Conservation (phyloP, 2,329 filamentous ascomycete genomes). For the Coniochaeta prunicola region DNA sequence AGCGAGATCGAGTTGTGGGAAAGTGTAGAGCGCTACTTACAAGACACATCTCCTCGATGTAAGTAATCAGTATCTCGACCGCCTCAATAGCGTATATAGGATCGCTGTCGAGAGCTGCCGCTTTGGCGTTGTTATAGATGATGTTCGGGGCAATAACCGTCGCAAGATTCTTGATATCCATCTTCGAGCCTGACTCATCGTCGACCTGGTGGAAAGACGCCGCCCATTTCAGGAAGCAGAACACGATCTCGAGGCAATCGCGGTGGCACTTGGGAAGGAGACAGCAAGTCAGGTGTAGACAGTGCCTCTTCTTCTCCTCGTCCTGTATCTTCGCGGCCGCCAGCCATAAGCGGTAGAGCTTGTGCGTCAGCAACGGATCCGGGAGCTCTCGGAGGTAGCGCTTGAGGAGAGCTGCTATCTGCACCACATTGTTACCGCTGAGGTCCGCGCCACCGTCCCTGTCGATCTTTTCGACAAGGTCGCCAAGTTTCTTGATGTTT, state of each 20-base stretch:
- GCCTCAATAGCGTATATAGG: constrained; percentile 92
- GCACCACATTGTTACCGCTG: constrained; percentile 82
- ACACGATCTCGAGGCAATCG: constrained; percentile 90
- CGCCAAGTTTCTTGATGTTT: constrained; percentile 89
- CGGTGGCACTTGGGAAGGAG: constrained; percentile 86
- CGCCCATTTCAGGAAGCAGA: constrained; percentile 95
- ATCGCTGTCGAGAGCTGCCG: constrained; percentile 67
- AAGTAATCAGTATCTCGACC: constrained; percentile 82
- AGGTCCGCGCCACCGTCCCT: constrained; percentile 78
- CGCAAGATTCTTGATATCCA: constrained; percentile 96
- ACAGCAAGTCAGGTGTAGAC: constrained; percentile 87
- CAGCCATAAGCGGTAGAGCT: constrained; percentile 86
- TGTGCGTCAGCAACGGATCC: constrained; percentile 90
- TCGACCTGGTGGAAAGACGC: constrained; percentile 96
- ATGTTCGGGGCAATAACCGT: constrained; percentile 98
- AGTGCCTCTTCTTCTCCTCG: constrained; percentile 71
- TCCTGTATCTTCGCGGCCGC: constrained; percentile 83
- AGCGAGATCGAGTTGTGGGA: neutral
- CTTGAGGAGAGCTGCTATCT: constrained; percentile 88
- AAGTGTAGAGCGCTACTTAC: constrained; percentile 46
- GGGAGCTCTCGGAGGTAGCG: constrained; percentile 92
- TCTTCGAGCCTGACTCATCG: constrained; percentile 94
- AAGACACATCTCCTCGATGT: constrained; percentile 95
- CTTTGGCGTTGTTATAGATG: constrained; percentile 63
- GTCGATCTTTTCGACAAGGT: constrained; percentile 81